These are phyloP conservation scores for Saccharomyces hybrid DNA, from an alignment of 1,139 yeast species.

Conservation along the genomic window DNA sequence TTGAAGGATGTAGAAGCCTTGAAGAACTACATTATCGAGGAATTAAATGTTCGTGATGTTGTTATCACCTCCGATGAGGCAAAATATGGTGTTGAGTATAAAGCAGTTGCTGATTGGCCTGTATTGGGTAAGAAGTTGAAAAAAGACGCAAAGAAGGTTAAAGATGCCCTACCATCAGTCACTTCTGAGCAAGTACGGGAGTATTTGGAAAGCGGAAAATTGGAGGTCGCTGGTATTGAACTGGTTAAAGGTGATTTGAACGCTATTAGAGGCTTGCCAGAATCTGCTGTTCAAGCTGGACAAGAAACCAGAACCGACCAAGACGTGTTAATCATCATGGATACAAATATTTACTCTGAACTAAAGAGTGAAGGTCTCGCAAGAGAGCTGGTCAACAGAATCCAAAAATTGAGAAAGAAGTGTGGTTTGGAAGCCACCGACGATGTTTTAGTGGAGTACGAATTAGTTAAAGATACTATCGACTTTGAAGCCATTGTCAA, in stretches of 20 bases:
- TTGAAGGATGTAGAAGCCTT: conserved; percentile 72
- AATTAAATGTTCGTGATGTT: conserved; percentile 83
- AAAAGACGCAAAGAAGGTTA: conserved; percentile 87
- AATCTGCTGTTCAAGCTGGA: conserved; percentile 51
- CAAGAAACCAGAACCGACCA: conserved; percentile 81
- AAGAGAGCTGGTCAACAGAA: conserved; percentile 92
- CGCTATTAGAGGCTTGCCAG: conserved; percentile 83
- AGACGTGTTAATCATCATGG: conserved; percentile 82
- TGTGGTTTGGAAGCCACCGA: conserved; percentile 92
- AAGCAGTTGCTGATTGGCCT: conserved; percentile 98
- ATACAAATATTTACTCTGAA: conserved; percentile 80
- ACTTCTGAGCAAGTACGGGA: conserved; percentile 75
- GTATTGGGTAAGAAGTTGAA: conserved; percentile 94
- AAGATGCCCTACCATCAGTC: conserved; percentile 81
- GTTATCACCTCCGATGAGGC: conserved; percentile 86
- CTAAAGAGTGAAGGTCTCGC: conserved; percentile 90
- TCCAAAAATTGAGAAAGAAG: conserved; percentile 95
- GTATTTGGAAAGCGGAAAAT: conserved; percentile 63
- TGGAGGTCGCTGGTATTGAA: conserved; percentile 82
- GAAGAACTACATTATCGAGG: conserved; percentile 74
- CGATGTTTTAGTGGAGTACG: conserved; percentile 82
- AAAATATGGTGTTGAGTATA: conserved; percentile 84
- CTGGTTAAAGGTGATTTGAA: conserved; percentile 82
- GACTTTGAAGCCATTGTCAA: conserved; percentile 57
- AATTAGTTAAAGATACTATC: conserved; percentile 61